Base-by-base conservation (phyloP, 495 filamentous ascomycete species). In the Immersiella caudata region DNA sequence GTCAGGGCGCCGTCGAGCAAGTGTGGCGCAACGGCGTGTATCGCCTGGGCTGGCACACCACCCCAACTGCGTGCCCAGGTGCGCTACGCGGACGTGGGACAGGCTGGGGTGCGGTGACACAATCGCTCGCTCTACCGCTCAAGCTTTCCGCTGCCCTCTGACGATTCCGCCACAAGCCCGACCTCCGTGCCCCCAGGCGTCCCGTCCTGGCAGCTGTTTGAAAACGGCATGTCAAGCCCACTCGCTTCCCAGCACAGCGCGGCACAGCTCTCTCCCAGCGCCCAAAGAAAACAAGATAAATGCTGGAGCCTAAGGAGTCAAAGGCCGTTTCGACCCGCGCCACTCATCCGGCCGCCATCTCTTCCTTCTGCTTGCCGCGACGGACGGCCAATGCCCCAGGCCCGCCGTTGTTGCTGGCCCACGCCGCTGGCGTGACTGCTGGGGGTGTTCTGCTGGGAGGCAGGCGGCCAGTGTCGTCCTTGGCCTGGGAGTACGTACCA, bases 241-340 rank as follows among this genome's bases (percentile, higher is more conserved):
- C 52, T 56, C 58, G 67, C 35, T 64, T 66, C 65, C 35, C 24
- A 68, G 57, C 65, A 60, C 59, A 22, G 58, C 52, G 71, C 71
- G 73, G 73, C 73, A 70, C 73, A 75, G 73, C 67, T 68, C 64
- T 71, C 68, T 59, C 50, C 35, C 63, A 40, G 27, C 51, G 35
- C 26, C 35, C 52, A 36, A 57, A 57, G 29, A 58, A 63, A 68
- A 60, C 22, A 18, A 35, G 58, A 69, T 60, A 72, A 75, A 74
- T 71, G 71, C 67, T 75, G 73, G 60, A 72, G 73, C 73, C 73
- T 75, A 68, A 60, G 66, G 46, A 64, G 51, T 50, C 61, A 36
- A 65, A 55, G 57, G 64, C 64, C 64, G 67, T 69, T 68, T 70
- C 51, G 63, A 56, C 51, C 68, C 68, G 68, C 68, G 68, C 70